phyloP scores from a whole-genome alignment of 441 rosid genomes.

The Gossypium schwendimanii region DNA sequence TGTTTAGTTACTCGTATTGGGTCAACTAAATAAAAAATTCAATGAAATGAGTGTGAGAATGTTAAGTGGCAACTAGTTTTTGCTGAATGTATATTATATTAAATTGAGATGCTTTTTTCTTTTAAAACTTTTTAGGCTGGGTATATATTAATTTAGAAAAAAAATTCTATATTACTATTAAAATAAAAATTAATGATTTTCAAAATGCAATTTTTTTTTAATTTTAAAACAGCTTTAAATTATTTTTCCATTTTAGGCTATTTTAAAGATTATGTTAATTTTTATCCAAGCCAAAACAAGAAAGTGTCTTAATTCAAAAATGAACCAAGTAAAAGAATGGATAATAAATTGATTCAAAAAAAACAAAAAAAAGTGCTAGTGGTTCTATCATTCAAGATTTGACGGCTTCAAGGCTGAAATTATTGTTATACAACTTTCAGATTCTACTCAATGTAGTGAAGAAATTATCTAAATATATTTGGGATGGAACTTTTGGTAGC shows the following conservation, averaged over 20 bases:
- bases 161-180: neutral
- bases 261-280: neutral
- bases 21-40: neutral
- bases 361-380: neutral
- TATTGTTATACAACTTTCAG: neutral
- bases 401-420: neutral
- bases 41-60: neutral
- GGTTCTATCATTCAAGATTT: neutral
- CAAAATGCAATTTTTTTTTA: neutral
- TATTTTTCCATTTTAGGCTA: neutral
- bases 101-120: neutral
- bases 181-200: neutral
- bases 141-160: neutral
- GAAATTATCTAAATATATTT: neutral
- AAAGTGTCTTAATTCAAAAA: neutral
- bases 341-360: neutral
- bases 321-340: neutral
- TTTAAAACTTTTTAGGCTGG: neutral
- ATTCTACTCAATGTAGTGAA: neutral
- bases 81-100: neutral
- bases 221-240: neutral
- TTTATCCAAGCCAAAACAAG: neutral
- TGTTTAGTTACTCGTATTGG: neutral
- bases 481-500: neutral
- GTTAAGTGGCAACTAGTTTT: neutral